Evolutionary conservation across 2,329 filamentous ascomycete species (phyloP).

Genomic region (Neodidymelliopsis sp.): DNA sequence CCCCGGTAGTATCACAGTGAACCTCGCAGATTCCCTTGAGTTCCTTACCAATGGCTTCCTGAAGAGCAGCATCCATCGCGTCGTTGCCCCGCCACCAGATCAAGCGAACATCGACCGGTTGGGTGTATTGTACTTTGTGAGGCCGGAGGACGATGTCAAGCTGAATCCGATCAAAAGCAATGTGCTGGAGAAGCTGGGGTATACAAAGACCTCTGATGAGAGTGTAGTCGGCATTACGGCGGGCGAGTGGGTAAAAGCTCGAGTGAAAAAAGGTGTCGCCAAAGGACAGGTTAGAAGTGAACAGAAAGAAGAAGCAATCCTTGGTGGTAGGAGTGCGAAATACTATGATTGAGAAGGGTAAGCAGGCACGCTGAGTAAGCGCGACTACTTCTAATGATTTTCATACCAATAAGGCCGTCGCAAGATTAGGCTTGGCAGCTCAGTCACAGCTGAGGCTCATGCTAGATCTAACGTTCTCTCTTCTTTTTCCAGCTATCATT

Average conservation of each 20-base stretch:
- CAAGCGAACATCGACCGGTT: slow-evolving; percentile 55
- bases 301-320: slow-evolving; percentile 22
- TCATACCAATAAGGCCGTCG: no score
- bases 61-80: slow-evolving; percentile 58
- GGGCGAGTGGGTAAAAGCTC: slow-evolving; percentile 28
- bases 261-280: slow-evolving; percentile 21
- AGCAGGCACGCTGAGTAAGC: no score
- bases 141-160: slow-evolving; percentile 23
- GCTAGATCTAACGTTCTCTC: no score
- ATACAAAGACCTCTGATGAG: slow-evolving; percentile 20
- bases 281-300: slow-evolving; percentile 21
- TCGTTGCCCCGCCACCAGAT: slow-evolving; percentile 57
- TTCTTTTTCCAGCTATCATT: no score
- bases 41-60: slow-evolving; percentile 51
- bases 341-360: slow-evolving; percentile 21
- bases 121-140: slow-evolving; percentile 27
- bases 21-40: slow-evolving; percentile 49
- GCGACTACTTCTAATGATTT: no score
- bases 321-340: slow-evolving; percentile 21
- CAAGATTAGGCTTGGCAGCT: no score
- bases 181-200: slow-evolving; percentile 22
- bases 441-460: no score
- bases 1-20: slow-evolving; percentile 49
- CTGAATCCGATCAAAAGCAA: slow-evolving; percentile 23
- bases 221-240: slow-evolving; percentile 22